Conservation (phyloP, 176 grass and related monocot genomes). For the Rhynchospora tenuis region DNA sequence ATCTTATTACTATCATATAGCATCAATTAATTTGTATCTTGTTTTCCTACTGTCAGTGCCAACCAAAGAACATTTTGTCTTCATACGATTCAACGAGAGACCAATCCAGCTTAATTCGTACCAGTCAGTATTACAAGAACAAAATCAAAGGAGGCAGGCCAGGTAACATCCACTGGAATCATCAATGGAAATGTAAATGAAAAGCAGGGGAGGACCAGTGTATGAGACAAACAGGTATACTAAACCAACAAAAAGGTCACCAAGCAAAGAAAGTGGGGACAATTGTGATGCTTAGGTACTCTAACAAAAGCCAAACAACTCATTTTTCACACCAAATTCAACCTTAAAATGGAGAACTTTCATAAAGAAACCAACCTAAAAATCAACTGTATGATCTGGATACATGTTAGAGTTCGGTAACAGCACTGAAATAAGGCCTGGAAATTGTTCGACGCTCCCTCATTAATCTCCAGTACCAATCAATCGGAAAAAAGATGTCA, state of each 20-base stretch:
- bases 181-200: not conserved
- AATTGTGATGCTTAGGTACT: not conserved
- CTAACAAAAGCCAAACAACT: not conserved
- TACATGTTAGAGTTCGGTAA: not conserved
- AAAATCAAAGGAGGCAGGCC: not conserved
- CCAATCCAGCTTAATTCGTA: not conserved
- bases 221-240: not conserved
- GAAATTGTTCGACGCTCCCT: not conserved
- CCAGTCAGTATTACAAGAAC: not conserved
- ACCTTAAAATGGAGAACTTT: not conserved
- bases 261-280: not conserved
- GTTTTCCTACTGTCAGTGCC: too few relatives aligned
- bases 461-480: not conserved
- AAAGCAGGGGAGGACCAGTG: not conserved
- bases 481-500: not conserved
- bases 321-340: not conserved
- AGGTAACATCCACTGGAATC: not conserved
- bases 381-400: not conserved
- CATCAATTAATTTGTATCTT: not conserved
- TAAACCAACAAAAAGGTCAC: not conserved
- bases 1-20: not conserved
- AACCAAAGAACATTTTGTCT: too few relatives aligned
- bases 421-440: not conserved
- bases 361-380: too few relatives aligned
- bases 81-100: too few relatives aligned